A percentile compares a stretch with the other conserved stretches of the same genome.
These are phyloP conservation scores for Ascodesmis nigricans DNA, from an alignment of 495 filamentous ascomycete species.

Conservation along the genomic window DNA sequence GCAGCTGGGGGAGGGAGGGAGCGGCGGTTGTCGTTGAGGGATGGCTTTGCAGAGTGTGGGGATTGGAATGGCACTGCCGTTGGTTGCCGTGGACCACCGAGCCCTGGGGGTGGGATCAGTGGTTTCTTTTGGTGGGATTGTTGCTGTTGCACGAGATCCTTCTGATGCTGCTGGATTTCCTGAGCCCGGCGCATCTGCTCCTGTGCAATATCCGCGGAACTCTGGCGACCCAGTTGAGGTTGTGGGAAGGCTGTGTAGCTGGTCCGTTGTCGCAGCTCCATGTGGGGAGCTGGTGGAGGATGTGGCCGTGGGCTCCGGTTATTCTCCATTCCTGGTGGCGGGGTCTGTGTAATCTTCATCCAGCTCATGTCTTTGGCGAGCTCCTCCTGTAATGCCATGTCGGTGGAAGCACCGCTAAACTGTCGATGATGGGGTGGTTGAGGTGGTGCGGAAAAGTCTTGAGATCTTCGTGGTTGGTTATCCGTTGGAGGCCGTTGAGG, in stretches of 20 bases:
- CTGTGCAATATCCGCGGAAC: slow-evolving; percentile 15
- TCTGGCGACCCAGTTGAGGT: slow-evolving; percentile 15
- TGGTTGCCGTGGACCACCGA: too few relatives aligned
- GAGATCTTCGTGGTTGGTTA: slow-evolving; percentile 11
- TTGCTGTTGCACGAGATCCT: slow-evolving; percentile 9
- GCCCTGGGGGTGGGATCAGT: slow-evolving; percentile 15
- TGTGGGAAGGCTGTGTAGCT: slow-evolving; percentile 12
- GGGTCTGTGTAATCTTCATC: slow-evolving; percentile 16
- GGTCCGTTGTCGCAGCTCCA: too few relatives aligned
- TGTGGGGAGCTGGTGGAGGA: too few relatives aligned
- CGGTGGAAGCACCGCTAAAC: slow-evolving; percentile 11
- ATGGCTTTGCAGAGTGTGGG: too few relatives aligned
- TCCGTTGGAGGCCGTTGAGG: slow-evolving; percentile 7
- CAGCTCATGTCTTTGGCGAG: slow-evolving; percentile 19
- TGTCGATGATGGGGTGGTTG: slow-evolving; percentile 11
- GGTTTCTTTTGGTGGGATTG: slow-evolving; percentile 8
- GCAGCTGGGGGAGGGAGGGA: slow-evolving; percentile 13
- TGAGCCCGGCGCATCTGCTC: slow-evolving; percentile 19
- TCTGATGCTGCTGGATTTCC: slow-evolving; percentile 15
- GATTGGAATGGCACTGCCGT: too few relatives aligned
- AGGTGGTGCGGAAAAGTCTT: slow-evolving; percentile 10
- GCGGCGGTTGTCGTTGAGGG: slow-evolving; percentile 9
- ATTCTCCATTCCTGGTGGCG: not conserved
- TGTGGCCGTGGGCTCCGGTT: slow-evolving; percentile 1
- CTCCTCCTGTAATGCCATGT: slow-evolving; percentile 14